These are phyloP conservation scores for Cyamopsis tetragonoloba DNA, from an alignment of 306 rosid species.

Conservation along the genomic window DNA sequence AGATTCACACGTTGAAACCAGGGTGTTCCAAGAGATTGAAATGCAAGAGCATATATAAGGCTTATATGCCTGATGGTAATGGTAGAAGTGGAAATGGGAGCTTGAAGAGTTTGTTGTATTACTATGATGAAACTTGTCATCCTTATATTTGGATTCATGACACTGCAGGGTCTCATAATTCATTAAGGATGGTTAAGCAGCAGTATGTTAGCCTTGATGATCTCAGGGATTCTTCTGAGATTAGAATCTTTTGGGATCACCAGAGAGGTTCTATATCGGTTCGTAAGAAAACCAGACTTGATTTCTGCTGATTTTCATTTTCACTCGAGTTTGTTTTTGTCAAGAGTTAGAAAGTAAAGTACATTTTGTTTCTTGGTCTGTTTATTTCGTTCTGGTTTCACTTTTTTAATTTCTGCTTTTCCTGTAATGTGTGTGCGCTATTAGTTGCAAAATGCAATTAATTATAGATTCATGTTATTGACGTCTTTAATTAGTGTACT, in stretches of 20 bases:
- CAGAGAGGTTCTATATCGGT: constrained; percentile 77
- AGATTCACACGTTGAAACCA: constrained; percentile 72
- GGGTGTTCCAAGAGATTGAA: constrained; percentile 83
- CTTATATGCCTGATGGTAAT: constrained; percentile 60
- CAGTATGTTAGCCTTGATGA: constrained; percentile 91
- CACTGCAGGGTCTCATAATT: constrained; percentile 59
- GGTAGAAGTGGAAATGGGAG: constrained; percentile 33
- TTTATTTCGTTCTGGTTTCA: background rate
- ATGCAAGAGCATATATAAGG: constrained; percentile 79
- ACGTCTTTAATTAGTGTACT: background rate
- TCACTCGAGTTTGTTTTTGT: constrained; percentile 5
- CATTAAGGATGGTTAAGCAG: constrained; percentile 84
- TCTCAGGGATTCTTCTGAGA: constrained; percentile 71
- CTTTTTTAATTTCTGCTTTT: background rate
- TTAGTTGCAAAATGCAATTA: background rate
- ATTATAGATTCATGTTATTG: no score
- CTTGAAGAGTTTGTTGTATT: constrained; percentile 72
- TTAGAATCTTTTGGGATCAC: constrained; percentile 88
- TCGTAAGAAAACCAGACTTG: constrained; percentile 73
- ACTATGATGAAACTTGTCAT: constrained; percentile 82
- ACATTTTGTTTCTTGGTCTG: background rate
- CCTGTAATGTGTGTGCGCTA: constrained; percentile 11
- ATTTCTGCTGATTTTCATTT: constrained; percentile 53
- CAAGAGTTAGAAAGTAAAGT: background rate
- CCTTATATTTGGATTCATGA: constrained; percentile 92